Base-by-base conservation (phyloP, 202 grass and related monocot species). In the Panicum virgatum region DNA sequence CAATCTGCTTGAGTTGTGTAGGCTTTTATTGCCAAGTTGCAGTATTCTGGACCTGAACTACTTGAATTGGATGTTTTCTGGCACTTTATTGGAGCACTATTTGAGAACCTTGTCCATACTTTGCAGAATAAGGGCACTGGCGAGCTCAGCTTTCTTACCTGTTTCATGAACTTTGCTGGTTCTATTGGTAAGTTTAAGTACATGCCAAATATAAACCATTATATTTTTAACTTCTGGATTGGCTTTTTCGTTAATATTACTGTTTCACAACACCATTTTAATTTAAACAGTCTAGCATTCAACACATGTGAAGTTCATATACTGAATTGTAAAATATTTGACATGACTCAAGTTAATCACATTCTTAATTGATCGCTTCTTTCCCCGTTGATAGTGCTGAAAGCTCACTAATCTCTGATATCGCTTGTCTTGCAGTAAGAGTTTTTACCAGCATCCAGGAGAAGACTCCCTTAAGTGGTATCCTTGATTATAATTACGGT, bases 361-460 rank as follows among this genome's bases (percentile, higher is more conserved):
- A 79, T 60, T 72, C 10, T 51, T 67, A 73, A 73, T 78, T 66
- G 12, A 12, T 23, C 5, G 9, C 45, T 15, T 72, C 14, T 26
- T 65, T 37, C 46, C 25, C 48, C 34, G 15, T 45, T 64, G 32
- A 34, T 34, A 59, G 39, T 48, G 44, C 51, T n/a, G n/a, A n/a
- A 77, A 76, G 60, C 50, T 85, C 0, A 8, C 73, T 86, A 75
- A 83, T 70, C 36, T 71, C 47, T 84, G 69, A 54, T 76, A 22
- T 27, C 26, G 9, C 23, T 59, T 90, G 26, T 74, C 12, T 76
- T 89, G 62, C 90, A 98, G 92, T 95, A 70, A 87, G 95, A 93
- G 88, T 98, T 78, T 98, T 98, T 63, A 98, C 92, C 40, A 98
- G 88, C 85, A 89, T 95, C 76, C 92, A 98, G 84, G 95, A 98